A percentile compares a stretch with the other conserved stretches of the same genome.
Conservation (phyloP, 2,329 filamentous ascomycete species). For the Beauveria sp. region DNA sequence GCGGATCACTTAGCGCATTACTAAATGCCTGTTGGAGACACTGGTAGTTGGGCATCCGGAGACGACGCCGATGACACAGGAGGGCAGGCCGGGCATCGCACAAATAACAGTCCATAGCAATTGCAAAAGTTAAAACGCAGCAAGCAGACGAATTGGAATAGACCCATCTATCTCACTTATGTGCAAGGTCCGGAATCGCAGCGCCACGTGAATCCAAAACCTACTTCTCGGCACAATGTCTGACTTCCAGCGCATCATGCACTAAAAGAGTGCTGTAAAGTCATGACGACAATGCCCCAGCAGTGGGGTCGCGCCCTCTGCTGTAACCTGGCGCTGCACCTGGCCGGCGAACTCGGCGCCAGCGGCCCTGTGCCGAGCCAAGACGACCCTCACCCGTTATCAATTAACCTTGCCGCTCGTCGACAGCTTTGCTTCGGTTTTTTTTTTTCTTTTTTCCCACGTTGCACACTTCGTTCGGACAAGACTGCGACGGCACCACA, state of each 20-base stretch:
- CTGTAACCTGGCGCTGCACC: neutral
- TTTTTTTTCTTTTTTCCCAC: neutral
- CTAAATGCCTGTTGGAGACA: neutral
- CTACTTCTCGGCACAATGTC: neutral
- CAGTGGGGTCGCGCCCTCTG: neutral
- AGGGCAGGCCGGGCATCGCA: neutral
- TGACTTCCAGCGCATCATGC: neutral
- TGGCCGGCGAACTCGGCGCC: conserved; percentile 3
- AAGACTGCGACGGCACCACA: neutral
- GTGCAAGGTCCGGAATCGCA: neutral
- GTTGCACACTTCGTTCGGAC: neutral
- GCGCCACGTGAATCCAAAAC: neutral
- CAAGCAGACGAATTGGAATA: too few species aligned
- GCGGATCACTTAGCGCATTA: neutral
- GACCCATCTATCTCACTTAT: too few species aligned
- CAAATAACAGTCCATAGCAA: neutral
- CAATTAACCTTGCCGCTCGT: neutral
- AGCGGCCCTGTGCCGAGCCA: conserved; percentile 6
- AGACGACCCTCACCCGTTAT: neutral
- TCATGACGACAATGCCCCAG: conserved; percentile 3
- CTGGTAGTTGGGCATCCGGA: neutral
- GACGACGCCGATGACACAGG: neutral
- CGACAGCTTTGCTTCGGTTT: neutral
- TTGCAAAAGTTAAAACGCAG: neutral
- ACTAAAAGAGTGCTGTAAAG: neutral